Percentiles rank a stretch among this genome's conserved stretches.
Conservation (phyloP, 1,284 basidiomycete genomes). For the Sutorius eximius region DNA sequence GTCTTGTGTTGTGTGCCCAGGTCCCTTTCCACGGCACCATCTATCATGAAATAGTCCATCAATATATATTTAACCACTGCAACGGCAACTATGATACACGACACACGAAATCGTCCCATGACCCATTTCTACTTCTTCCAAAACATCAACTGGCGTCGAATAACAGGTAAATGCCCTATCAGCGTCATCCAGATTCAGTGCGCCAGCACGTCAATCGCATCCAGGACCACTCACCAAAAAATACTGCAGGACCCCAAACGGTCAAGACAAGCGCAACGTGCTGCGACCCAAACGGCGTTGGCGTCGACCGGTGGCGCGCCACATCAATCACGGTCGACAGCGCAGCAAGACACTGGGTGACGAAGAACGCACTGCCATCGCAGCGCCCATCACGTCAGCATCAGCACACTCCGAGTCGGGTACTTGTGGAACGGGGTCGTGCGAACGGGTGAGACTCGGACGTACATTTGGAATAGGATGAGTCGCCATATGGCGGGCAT, state of each 20-base stretch:
- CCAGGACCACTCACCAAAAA: constrained; percentile 28
- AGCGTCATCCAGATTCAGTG: not conserved
- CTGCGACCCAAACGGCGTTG: constrained; percentile 34
- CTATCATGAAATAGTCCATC: too few relatives aligned
- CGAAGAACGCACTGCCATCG: constrained; percentile 26
- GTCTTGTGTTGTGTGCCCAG: too few relatives aligned
- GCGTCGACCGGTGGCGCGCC: constrained; percentile 9
- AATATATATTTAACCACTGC: not conserved
- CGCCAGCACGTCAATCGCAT: not conserved
- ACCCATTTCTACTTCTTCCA: constrained; percentile 17
- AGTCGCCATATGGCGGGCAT: constrained; percentile 33
- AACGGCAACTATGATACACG: constrained; percentile 4
- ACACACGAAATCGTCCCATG: too few relatives aligned
- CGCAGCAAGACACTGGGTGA: constrained; percentile 26
- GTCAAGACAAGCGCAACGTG: constrained; percentile 33
- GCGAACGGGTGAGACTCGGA: not conserved
- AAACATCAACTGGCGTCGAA: constrained; percentile 28
- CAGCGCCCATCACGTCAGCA: not conserved
- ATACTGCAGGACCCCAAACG: constrained; percentile 32
- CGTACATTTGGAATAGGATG: constrained; percentile 32
- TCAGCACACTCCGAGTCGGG: not conserved
- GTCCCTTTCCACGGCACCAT: too few relatives aligned
- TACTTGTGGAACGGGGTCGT: not conserved
- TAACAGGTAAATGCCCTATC: constrained; percentile 24
- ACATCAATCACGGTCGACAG: constrained; percentile 34